A percentile compares a stretch with the other conserved stretches of the same genome.
Evolutionary conservation across 805 yeast species (phyloP).

Genomic region (Ogataea chonburiensis): DNA sequence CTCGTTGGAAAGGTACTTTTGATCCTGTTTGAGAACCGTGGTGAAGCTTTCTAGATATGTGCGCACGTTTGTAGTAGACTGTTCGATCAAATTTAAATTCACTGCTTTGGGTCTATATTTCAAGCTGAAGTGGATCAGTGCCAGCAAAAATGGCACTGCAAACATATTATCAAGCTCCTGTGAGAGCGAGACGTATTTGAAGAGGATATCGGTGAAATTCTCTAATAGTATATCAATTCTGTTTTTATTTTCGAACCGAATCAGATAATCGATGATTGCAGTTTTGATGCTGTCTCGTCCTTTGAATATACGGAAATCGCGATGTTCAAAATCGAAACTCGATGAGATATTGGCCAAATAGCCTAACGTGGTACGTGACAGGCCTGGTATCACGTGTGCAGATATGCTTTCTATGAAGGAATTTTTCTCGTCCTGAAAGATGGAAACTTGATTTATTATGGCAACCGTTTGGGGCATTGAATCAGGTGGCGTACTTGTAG

Average conservation of each 20-base stretch:
- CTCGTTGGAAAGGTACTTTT: conserved; percentile 23
- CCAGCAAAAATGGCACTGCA: conserved; percentile 59
- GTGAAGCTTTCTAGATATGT: conserved; percentile 27
- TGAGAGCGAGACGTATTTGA: conserved; percentile 29
- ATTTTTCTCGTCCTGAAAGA: conserved; percentile 39
- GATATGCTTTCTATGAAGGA: conserved; percentile 38
- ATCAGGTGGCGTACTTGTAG: conserved; percentile 5
- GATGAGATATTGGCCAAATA: conserved; percentile 36
- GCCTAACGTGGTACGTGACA: conserved; percentile 32
- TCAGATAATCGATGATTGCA: conserved; percentile 42
- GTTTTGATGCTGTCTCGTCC: conserved; percentile 31
- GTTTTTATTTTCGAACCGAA: conserved; percentile 40
- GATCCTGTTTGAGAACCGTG: conserved; percentile 31
- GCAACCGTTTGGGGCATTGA: conserved; percentile 20
- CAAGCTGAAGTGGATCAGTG: conserved; percentile 54
- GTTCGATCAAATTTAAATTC: conserved; percentile 36
- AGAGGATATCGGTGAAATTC: conserved; percentile 39
- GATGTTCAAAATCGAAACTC: conserved; percentile 26
- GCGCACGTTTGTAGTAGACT: conserved; percentile 29
- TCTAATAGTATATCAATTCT: conserved; percentile 50
- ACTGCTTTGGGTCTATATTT: conserved; percentile 65
- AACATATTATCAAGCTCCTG: conserved; percentile 26
- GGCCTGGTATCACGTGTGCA: conserved; percentile 38
- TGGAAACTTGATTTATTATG: conserved; percentile 31
- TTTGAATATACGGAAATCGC: conserved; percentile 30